Percentiles rank a stretch among this genome's conserved stretches.
Evolutionary conservation across 306 rosid species (phyloP).

Genomic region (Leucaena leucocephala): DNA sequence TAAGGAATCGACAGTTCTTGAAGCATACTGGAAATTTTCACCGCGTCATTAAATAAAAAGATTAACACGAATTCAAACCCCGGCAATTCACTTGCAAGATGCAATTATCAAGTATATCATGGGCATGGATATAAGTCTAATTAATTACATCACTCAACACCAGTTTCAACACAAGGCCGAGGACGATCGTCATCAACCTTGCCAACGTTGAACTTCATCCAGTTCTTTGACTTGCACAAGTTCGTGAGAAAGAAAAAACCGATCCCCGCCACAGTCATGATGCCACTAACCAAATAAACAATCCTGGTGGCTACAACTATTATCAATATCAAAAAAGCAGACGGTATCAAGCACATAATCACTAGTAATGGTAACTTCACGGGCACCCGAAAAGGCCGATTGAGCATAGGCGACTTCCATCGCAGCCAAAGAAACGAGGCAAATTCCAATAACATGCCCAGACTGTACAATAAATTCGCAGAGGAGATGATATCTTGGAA

Average conservation of each 20-base stretch:
- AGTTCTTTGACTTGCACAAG: conserved; percentile 39
- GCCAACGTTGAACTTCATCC: conserved; percentile 12
- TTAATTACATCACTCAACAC: neutral
- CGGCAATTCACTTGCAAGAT: too few relatives aligned
- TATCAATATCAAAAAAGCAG: conserved; percentile 49
- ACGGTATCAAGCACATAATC: conserved; percentile 57
- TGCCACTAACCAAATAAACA: conserved; percentile 42
- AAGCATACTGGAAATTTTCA: too few relatives aligned
- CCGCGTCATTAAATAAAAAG: too few relatives aligned
- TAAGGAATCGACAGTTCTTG: neutral
- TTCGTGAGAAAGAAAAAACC: conserved; percentile 46
- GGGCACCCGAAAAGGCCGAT: conserved; percentile 60
- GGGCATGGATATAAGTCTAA: neutral
- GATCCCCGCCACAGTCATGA: conserved; percentile 54
- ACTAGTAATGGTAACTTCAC: conserved; percentile 42
- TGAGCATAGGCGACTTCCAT: conserved; percentile 43
- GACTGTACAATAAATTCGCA: conserved; percentile 60
- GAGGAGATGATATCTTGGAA: conserved; percentile 44
- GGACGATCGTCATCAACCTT: neutral
- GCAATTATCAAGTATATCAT: too few relatives aligned
- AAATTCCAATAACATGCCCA: conserved; percentile 66
- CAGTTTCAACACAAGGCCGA: neutral
- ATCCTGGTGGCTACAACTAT: conserved; percentile 42
- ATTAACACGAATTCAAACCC: too few relatives aligned
- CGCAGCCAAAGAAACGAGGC: conserved; percentile 61